Base-by-base conservation (phyloP, 164 flowering plant species). In the Chloranthus sessilifolius region DNA sequence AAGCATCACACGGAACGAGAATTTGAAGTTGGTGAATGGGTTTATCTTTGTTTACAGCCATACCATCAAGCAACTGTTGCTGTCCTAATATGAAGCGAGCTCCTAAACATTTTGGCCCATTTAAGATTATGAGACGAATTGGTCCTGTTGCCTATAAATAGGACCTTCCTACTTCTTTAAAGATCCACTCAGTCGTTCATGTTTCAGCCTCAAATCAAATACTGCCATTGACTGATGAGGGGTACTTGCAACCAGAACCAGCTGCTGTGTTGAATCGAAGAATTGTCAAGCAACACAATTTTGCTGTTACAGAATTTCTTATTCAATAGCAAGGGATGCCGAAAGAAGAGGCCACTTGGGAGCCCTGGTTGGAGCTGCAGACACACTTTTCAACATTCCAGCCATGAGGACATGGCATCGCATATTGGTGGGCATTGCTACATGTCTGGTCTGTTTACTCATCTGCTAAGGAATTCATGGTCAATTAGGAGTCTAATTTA, bases 101-200 rank as follows among this genome's bases (percentile, higher is more conserved):
- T 2, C 37, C 47, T 1, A 26, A 19, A 5, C 28, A 15, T 27
- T 42, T 26, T 53, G 57, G 47, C 10, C 57, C 57, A 2, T 53
- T 27, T 21, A 12, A 28, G 5, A 20, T 38, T 4, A 5, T 38
- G 9, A 35, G 19, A 7, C 33, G 33, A 3, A 26, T 53, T 28
- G 57, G 57, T 1, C n/a, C n/a, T 1, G 38, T 53, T 2, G 57
- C 57, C 3, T 53, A 53, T 21, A 41, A 41, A 11, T 14, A 17
- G 3, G 37, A 51, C 12, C 43, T 51, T 9, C 47, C 56, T 2
- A 19, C 15, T n/a, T 14, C 11, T 11, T 14, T 11, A 3, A 7
- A n/a, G 14, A 22, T 55, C 1, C 50, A 55, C 11, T 41, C 41
- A 6, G 29, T 55, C 7, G 43, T 55, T 24, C 58, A 55, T 34